These are phyloP conservation scores for Teratosphaeria destructans DNA, from an alignment of 2,329 filamentous ascomycete species.

Conservation along the genomic window DNA sequence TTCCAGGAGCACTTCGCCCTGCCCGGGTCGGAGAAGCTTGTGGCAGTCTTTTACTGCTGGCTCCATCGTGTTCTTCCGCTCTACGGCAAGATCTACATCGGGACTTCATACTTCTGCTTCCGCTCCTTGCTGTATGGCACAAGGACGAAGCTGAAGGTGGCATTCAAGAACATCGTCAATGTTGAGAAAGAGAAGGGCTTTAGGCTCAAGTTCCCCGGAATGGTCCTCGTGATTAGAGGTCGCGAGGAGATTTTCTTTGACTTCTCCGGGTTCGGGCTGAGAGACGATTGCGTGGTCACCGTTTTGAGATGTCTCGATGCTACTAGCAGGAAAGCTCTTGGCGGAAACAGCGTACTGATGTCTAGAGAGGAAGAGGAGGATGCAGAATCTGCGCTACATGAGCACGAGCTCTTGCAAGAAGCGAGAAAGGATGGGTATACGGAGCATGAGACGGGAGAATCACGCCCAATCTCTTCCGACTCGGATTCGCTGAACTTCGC, in stretches of 20 bases:
- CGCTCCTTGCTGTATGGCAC: slow-evolving; percentile 82
- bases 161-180: slow-evolving; percentile 83
- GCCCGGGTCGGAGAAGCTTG: slow-evolving; percentile 70
- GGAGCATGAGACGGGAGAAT: neutral
- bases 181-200: slow-evolving; percentile 94
- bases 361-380: slow-evolving; percentile 57
- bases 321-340: slow-evolving; percentile 12
- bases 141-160: slow-evolving; percentile 82
- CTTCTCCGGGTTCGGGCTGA: slow-evolving; percentile 63
- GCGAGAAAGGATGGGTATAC: slow-evolving; percentile 47
- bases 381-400: slow-evolving; percentile 64
- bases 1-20: slow-evolving; percentile 87
- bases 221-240: slow-evolving; percentile 85
- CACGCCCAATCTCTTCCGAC: neutral
- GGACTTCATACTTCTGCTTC: slow-evolving; percentile 81
- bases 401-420: slow-evolving; percentile 67
- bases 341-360: slow-evolving; percentile 56
- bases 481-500: slow-evolving; percentile 12
- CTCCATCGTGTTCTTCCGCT: slow-evolving; percentile 82
- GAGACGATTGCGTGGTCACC: slow-evolving; percentile 82
- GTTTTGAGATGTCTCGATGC: slow-evolving; percentile 67
- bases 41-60: slow-evolving; percentile 85
- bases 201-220: slow-evolving; percentile 76
- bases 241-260: slow-evolving; percentile 97
- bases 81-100: slow-evolving; percentile 94